These are phyloP conservation scores for Patellifolia procumbens DNA, from an alignment of 179 eudicot genomes.

Conservation along the genomic window DNA sequence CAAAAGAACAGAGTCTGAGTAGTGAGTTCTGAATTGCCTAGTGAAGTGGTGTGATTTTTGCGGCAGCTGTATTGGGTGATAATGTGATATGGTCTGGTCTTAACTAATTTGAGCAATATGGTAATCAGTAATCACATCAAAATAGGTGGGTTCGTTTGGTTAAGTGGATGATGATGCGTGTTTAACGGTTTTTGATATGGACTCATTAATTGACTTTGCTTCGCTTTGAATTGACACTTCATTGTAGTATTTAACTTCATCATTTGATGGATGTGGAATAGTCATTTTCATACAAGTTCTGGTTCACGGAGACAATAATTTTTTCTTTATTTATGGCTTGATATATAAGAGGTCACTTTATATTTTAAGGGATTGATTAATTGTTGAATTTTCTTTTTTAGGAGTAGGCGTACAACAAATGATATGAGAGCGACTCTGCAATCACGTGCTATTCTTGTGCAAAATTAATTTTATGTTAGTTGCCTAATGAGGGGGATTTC, in stretches of 20 bases:
- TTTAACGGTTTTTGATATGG: neutral
- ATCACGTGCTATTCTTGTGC: no score
- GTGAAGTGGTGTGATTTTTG: neutral
- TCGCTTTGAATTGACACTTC: neutral
- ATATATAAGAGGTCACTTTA: no score
- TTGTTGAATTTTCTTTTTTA: no score
- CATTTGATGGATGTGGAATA: no score
- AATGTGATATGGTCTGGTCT: neutral
- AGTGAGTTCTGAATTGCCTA: neutral
- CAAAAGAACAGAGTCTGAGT: no score
- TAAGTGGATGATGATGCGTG: neutral
- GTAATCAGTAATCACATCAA: neutral
- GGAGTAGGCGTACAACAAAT: no score
- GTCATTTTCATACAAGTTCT: neutral
- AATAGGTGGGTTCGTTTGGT: neutral
- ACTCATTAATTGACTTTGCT: neutral
- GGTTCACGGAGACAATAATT: no score
- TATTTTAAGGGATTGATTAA: no score
- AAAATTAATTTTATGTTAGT: no score
- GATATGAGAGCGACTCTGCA: no score
- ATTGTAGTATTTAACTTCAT: neutral
- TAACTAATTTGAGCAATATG: neutral
- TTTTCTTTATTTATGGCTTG: no score
- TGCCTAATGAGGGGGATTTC: no score
- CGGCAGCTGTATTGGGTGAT: neutral